Conservation (phyloP, 1,284 basidiomycete species). For the Fomitopsis schrenkii region DNA sequence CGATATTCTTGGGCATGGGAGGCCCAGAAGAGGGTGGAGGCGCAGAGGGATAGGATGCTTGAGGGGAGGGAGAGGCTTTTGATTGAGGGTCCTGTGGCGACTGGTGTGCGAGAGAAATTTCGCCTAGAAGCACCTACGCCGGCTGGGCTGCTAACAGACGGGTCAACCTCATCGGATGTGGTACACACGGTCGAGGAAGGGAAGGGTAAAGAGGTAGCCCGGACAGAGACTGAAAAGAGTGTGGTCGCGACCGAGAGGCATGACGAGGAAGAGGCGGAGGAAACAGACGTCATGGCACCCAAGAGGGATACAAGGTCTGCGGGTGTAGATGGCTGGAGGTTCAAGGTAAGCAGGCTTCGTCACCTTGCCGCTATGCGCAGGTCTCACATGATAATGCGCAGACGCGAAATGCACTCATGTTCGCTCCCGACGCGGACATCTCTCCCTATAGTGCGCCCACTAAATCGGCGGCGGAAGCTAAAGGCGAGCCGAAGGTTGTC, state of each 20-base stretch:
- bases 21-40: constrained; percentile 77
- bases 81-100: constrained; percentile 57
- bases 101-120: constrained; percentile 65
- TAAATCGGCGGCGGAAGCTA: constrained; percentile 29
- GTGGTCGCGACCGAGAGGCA: constrained; percentile 26
- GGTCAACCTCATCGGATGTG: constrained; percentile 21
- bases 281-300: constrained; percentile 69
- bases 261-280: constrained; percentile 26
- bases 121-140: constrained; percentile 54
- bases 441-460: constrained; percentile 64
- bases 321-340: constrained; percentile 80
- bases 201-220: constrained; percentile 19
- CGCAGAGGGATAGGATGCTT: constrained; percentile 55
- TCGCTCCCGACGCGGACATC: constrained; percentile 83
- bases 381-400: constrained; percentile 25
- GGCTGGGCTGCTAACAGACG: constrained; percentile 51
- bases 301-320: constrained; percentile 67
- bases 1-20: constrained; percentile 89
- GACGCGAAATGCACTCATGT: constrained; percentile 92
- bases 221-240: constrained; percentile 14
- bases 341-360: constrained; percentile 56
- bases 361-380: background rate
- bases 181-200: constrained; percentile 20
- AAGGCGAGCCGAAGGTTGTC: constrained; percentile 61
- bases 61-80: constrained; percentile 63